Percentiles rank a stretch among this genome's conserved stretches.
phyloP scores from a whole-genome alignment of 2,329 filamentous ascomycete genomes.

The Diaporthe australafricana region DNA sequence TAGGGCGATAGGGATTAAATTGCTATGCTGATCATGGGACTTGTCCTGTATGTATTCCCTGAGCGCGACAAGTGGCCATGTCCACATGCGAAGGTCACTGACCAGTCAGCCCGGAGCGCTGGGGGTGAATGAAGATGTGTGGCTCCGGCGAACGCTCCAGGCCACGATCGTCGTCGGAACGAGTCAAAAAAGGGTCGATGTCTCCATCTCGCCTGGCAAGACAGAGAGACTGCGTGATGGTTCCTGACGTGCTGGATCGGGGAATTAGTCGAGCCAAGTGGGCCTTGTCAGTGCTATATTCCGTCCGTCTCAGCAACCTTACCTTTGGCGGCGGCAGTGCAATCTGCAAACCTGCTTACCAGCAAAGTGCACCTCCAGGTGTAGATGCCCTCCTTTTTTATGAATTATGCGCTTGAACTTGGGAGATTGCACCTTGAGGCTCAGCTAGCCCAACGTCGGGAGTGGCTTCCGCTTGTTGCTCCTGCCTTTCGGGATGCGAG shows the following conservation, averaged over 20 bases:
- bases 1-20: background rate
- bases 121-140: slow-evolving; percentile 8
- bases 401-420: background rate
- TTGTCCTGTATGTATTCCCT: background rate
- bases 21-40: background rate
- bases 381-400: background rate
- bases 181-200: slow-evolving; percentile 14
- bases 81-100: no score
- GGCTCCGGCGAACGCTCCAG: slow-evolving; percentile 11
- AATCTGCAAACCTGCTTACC: slow-evolving; percentile 9
- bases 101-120: background rate
- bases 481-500: slow-evolving; percentile 24
- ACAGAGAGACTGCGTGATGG: background rate
- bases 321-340: slow-evolving; percentile 17
- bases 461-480: slow-evolving; percentile 31
- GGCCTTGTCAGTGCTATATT: background rate
- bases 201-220: slow-evolving; percentile 2
- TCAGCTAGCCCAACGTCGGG: slow-evolving; percentile 15
- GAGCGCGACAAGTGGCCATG: background rate
- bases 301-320: slow-evolving; percentile 1
- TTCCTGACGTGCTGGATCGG: slow-evolving; percentile 18
- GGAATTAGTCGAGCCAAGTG: slow-evolving; percentile 21
- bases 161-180: slow-evolving; percentile 17
- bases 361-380: background rate
- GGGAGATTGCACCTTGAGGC: slow-evolving; percentile 20